Percentiles rank a stretch among this genome's conserved stretches.
Conservation (phyloP, 257 asterid genomes). For the Dorcoceras hygrometricum region DNA sequence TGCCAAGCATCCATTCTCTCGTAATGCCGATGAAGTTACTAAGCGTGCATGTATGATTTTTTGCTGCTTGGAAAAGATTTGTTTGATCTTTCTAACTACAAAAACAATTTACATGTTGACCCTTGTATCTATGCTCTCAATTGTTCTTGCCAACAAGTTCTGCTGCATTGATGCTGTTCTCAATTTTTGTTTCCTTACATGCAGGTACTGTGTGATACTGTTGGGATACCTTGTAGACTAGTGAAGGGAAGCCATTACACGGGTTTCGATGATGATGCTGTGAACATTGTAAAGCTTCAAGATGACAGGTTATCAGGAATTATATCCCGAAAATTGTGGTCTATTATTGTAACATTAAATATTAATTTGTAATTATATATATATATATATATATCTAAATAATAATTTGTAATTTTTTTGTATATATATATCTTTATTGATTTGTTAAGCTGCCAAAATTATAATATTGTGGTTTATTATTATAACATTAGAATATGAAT, state of each 20-base stretch:
- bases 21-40: neutral
- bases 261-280: conserved; percentile 95
- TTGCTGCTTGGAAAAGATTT: neutral
- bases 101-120: conserved; percentile 9
- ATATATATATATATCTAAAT: too few relatives aligned
- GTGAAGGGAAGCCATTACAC: conserved; percentile 93
- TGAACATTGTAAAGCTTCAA: conserved; percentile 73
- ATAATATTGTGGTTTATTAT: too few relatives aligned
- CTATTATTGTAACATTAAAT: too few relatives aligned
- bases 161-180: conserved; percentile 21
- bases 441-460: too few relatives aligned
- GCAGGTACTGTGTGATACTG: conserved; percentile 92
- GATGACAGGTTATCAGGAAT: conserved; percentile 65
- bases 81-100: neutral
- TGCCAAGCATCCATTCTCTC: conserved; percentile 11
- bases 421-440: too few relatives aligned
- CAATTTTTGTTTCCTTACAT: conserved; percentile 29
- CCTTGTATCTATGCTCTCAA: conserved; percentile 17
- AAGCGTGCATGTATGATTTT: conserved; percentile 5
- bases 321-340: too few relatives aligned
- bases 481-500: too few relatives aligned
- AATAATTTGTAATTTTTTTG: too few relatives aligned
- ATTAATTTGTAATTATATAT: too few relatives aligned
- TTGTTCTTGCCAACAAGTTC: conserved; percentile 19
- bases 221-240: conserved; percentile 91